These are phyloP conservation scores for Agaricus sinodeliciosus DNA, from an alignment of 768 basidiomycete genomes.

Conservation along the genomic window DNA sequence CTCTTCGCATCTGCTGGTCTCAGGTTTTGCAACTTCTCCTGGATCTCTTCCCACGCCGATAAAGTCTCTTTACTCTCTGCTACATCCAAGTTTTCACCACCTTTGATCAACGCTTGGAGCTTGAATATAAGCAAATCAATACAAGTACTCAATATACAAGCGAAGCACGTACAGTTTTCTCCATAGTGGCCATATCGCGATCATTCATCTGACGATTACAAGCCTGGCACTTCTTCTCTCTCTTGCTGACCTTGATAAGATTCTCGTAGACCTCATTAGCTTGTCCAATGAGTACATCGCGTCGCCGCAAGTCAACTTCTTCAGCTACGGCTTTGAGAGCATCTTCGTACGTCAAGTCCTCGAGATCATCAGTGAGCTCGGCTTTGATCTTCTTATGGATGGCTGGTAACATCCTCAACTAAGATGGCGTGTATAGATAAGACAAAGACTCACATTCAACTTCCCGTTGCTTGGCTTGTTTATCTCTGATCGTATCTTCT, in stretches of 20 bases:
- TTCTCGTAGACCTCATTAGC: slow-evolving; percentile 37
- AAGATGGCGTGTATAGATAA: not conserved
- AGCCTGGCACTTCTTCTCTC: slow-evolving; percentile 63
- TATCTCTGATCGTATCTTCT: slow-evolving; percentile 3
- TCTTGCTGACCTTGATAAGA: slow-evolving; percentile 50
- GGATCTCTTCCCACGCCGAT: slow-evolving; percentile 52
- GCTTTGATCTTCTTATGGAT: slow-evolving; percentile 22
- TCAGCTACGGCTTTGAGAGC: slow-evolving; percentile 39
- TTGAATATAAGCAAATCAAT: not conserved
- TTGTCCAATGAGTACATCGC: not conserved
- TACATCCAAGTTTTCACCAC: not conserved
- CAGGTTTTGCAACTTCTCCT: slow-evolving; percentile 51
- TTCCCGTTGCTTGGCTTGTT: slow-evolving; percentile 7
- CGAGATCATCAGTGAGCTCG: slow-evolving; percentile 22
- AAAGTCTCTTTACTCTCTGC: slow-evolving; percentile 36
- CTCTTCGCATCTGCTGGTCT: slow-evolving; percentile 48
- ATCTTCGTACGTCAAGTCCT: slow-evolving; percentile 31
- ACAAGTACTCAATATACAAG: not conserved
- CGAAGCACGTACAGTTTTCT: slow-evolving; percentile 48
- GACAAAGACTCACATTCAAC: slow-evolving; percentile 4
- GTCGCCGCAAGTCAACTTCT: slow-evolving; percentile 5
- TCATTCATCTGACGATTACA: slow-evolving; percentile 68
- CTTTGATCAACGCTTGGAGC: slow-evolving; percentile 6
- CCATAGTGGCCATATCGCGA: slow-evolving; percentile 47
- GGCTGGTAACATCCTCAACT: not conserved